phyloP scores from a whole-genome alignment of 805 yeast genomes.

The Hanseniaspora taiwanica region DNA sequence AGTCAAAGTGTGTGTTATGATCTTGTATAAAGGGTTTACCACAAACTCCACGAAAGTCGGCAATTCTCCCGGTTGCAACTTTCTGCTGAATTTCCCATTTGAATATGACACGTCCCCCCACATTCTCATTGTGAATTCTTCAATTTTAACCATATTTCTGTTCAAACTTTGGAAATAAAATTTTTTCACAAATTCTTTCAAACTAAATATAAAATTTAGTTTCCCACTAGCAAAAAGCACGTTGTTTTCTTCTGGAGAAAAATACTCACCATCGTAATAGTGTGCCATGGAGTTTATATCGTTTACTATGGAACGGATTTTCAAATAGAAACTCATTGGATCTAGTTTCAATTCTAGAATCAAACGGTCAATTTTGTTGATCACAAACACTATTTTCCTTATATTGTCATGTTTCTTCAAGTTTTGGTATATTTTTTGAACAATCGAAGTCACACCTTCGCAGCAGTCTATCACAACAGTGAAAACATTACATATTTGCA shows the following conservation, averaged over 20 bases:
- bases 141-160: conserved; percentile 18
- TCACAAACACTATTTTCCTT: conserved; percentile 42
- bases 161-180: conserved; percentile 30
- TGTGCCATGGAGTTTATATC: conserved; percentile 45
- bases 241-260: conserved; percentile 51
- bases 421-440: conserved; percentile 25
- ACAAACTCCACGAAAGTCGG: conserved; percentile 53
- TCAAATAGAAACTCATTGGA: conserved; percentile 57
- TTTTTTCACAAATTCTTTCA: conserved; percentile 46
- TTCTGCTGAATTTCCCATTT: conserved; percentile 32
- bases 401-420: conserved; percentile 43
- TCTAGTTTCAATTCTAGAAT: conserved; percentile 68
- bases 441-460: conserved; percentile 62
- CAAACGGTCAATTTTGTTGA: conserved; percentile 81
- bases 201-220: conserved; percentile 50
- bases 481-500: conserved; percentile 52
- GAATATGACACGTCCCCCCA: conserved; percentile 67
- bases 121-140: conserved; percentile 36
- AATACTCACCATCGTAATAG: conserved; percentile 22
- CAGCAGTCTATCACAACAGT: conserved; percentile 57
- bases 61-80: conserved; percentile 13
- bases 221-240: conserved; percentile 64
- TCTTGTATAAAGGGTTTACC: conserved; percentile 68
- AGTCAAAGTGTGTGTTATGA: conserved; percentile 47
- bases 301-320: conserved; percentile 46